Conservation (phyloP, 2,329 filamentous ascomycete species). For the Endocalyx cinctus region DNA sequence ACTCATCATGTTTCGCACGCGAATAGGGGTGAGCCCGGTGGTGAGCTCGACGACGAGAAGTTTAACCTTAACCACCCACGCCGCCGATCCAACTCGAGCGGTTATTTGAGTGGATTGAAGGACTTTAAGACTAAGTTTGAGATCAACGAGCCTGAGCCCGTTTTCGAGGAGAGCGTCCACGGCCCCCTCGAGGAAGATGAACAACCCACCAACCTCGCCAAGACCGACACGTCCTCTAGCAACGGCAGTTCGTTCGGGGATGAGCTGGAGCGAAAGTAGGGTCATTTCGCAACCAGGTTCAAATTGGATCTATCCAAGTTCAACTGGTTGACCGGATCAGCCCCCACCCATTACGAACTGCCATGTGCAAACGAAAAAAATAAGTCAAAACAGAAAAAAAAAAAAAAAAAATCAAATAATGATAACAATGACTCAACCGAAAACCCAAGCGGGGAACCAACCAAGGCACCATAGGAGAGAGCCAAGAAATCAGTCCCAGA, state of each 20-base stretch:
- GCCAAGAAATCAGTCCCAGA: no score
- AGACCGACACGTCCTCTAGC: slow-evolving; percentile 57
- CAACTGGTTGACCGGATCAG: no score
- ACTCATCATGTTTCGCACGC: slow-evolving; percentile 8
- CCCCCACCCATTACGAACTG: no score
- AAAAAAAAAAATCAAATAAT: no score
- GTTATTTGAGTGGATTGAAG: slow-evolving; percentile 61
- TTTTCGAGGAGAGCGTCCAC: slow-evolving; percentile 84
- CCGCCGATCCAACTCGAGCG: slow-evolving; percentile 88
- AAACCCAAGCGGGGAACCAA: no score
- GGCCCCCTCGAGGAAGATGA: slow-evolving; percentile 57
- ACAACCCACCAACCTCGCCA: slow-evolving; percentile 52
- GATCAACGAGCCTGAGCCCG: slow-evolving; percentile 78
- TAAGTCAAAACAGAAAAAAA: no score
- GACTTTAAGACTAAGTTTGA: slow-evolving; percentile 98
- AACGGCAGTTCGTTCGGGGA: slow-evolving; percentile 55
- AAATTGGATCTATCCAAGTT: no score
- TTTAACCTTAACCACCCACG: slow-evolving; percentile 83
- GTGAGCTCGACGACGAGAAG: slow-evolving; percentile 77
- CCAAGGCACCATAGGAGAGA: no score
- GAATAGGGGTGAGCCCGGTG: slow-evolving; percentile 73
- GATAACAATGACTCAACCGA: no score
- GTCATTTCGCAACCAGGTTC: no score
- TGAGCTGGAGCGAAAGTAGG: slow-evolving; percentile 34
- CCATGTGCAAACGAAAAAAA: no score